A percentile compares a stretch with the other conserved stretches of the same genome.
phyloP scores from a whole-genome alignment of 2,329 filamentous ascomycete genomes.

The Calonectria pteridis region DNA sequence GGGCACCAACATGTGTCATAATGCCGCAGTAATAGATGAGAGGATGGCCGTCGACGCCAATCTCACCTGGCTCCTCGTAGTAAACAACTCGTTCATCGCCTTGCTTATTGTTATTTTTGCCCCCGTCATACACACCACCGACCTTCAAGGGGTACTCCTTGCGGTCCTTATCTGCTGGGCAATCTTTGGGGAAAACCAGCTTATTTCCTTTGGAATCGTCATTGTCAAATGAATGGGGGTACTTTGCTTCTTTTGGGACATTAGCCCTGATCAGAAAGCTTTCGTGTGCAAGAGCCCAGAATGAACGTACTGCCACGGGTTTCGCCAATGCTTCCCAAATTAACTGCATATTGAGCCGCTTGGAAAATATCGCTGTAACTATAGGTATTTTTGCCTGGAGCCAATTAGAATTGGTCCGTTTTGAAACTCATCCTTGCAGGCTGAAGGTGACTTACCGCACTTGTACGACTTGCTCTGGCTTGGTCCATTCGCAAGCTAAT shows the following conservation, averaged over 20 bases:
- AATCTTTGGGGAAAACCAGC: neutral
- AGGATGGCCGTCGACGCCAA: neutral
- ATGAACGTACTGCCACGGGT: neutral
- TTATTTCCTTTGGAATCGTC: neutral
- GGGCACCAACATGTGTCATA: neutral
- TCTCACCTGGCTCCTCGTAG: neutral
- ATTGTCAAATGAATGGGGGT: neutral
- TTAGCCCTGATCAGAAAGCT: neutral
- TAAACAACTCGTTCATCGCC: neutral
- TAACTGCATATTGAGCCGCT: neutral
- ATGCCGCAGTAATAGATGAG: neutral
- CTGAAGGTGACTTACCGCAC: neutral
- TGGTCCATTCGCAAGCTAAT: neutral
- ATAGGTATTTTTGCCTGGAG: neutral
- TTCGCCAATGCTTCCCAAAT: neutral
- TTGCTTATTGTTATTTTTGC: neutral
- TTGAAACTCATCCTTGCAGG: too few species aligned
- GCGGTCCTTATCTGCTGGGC: neutral
- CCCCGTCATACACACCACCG: neutral
- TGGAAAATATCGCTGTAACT: neutral
- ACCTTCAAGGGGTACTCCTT: neutral
- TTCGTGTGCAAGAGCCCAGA: neutral
- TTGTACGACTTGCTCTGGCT: neutral
- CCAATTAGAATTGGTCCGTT: neutral
- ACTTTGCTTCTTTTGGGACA: neutral